Evolutionary conservation across 2,329 filamentous ascomycete genomes (phyloP), one percentile per base, ranked within the genome.

Genomic region (Pseudogymnoascus pannorum): DNA sequence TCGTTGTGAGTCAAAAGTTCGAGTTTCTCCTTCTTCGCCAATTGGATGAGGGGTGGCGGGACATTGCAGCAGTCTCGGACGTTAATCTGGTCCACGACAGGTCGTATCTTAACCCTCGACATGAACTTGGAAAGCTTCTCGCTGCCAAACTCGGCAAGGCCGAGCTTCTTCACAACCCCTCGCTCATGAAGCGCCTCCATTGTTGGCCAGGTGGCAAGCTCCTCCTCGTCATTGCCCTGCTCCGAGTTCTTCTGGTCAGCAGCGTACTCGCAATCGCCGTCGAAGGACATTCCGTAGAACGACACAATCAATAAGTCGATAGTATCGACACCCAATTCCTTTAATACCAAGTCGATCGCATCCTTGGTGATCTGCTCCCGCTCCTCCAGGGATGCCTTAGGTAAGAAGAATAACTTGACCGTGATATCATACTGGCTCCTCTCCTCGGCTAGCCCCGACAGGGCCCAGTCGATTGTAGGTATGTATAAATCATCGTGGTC

Each of bases 31-130:
- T 87, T 80, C 74, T 91, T 92, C n/a, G 93, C 93, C 68, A 95
- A 87, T 69, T 88, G 77, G 63, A 92, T 86, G 65, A 99, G 81
- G 11, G 91, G 88, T 69, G 92, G 92, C 7, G 94, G 94, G 44
- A 97, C 94, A 54, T 92, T 93, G 76, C 94, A 99, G 78, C 93
- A 97, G 75, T 97, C 91, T 68, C 90, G 87, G 58, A 96, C 84
- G 72, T 97, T 97, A 79, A 99, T 96, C 80, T 99, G 94, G 74
- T 97, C 87, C 40, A 97, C 93, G 18, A 84, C 83, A 0, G 94
- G 94, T 67, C 83, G 84, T 63, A 96, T 79, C 40, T 78, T 79
- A 20, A 90, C 88, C 64, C 84, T 79, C 42, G 84, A 79, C 24
- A 97, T 78, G 69, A 99, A 92, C 12, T 84, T 84, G n/a, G 82